Base-by-base conservation (phyloP, 257 asterid genomes). In the Henckelia pumila region DNA sequence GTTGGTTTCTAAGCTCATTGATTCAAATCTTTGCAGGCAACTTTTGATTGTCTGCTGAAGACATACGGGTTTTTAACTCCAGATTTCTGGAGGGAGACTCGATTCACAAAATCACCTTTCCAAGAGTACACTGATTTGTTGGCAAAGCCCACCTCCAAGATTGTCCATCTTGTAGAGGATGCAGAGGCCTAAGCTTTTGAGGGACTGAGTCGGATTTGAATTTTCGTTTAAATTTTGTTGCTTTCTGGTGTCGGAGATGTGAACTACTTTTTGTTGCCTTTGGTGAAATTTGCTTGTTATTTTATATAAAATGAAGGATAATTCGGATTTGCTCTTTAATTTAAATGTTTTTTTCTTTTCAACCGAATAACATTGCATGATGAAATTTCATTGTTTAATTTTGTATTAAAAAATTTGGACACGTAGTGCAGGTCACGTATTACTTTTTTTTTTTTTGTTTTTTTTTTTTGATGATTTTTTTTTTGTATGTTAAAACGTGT, bases 11-110 rank as follows among this genome's bases (percentile, higher is more conserved):
- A 0, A 47, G 16, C 8, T 16, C 21, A 10, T 40, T 40, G 53
- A 16, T 14, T 5, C 7, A 44, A 47, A 40, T 20, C 11, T 55
- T 22, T 73, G 25, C 84, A 89, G 96, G 92, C 94, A 0, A 86
- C 91, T 2, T 86, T 89, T 52, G 95, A 89, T 0, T 89, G 94
- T 77, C 70, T 86, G 59, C 29, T 80, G 82, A 86, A 86, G 87
- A 86, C 96, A 0, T 89, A 89, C 20, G 96, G 92, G 32, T 89
- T 86, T 84, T 76, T 89, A 10, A 89, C 96, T 6, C 96, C 96
- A 0, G 96, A 89, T 66, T 86, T 89, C 1, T 88, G 96, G 96
- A 81, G 33, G 69, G 92, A 85, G 73, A 81, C 89, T 25, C 75
- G 84, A 55, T 86, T 86, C 71, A 21, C 83, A 0, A 86, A 74